These are phyloP conservation scores for Crinitomyces ghanaensis DNA, from an alignment of 805 yeast species.

Conservation along the genomic window DNA sequence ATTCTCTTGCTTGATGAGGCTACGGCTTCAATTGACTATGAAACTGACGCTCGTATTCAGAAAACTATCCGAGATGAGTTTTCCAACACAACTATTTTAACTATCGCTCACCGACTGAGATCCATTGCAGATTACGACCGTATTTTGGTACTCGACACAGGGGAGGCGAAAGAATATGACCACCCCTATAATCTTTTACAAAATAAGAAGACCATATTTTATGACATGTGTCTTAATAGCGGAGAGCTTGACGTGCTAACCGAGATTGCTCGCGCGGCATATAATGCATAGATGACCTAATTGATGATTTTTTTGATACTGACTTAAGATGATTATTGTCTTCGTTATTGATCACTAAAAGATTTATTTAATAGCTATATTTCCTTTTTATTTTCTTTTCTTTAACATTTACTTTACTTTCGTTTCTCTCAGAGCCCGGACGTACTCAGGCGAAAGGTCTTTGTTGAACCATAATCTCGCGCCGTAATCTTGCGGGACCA, in stretches of 20 bases:
- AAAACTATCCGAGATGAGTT: conserved; percentile 59
- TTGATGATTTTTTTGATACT: too few relatives aligned
- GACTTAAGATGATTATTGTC: too few relatives aligned
- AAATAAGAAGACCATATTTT: conserved; percentile 40
- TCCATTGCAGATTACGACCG: conserved; percentile 63
- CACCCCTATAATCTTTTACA: conserved; percentile 50
- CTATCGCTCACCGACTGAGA: conserved; percentile 76
- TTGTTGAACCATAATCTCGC: too few relatives aligned
- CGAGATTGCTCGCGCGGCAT: conserved; percentile 47
- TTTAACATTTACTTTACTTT: too few relatives aligned
- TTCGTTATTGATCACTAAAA: conserved; percentile 23
- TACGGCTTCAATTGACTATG: conserved; percentile 59
- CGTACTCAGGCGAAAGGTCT: too few relatives aligned
- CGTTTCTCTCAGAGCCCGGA: too few relatives aligned
- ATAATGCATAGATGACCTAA: too few relatives aligned
- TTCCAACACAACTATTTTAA: conserved; percentile 55
- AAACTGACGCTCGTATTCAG: conserved; percentile 71
- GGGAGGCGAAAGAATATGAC: conserved; percentile 61
- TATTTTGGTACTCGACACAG: conserved; percentile 70
- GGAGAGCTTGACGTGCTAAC: conserved; percentile 76
- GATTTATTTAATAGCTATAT: conserved; percentile 10
- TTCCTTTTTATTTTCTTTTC: too few relatives aligned
- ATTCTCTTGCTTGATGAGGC: conserved; percentile 78
- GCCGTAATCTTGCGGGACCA: too few relatives aligned
- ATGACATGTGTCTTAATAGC: conserved; percentile 66